These are phyloP conservation scores for Lactifluus echinatus DNA, from an alignment of 768 basidiomycete species.

Conservation along the genomic window DNA sequence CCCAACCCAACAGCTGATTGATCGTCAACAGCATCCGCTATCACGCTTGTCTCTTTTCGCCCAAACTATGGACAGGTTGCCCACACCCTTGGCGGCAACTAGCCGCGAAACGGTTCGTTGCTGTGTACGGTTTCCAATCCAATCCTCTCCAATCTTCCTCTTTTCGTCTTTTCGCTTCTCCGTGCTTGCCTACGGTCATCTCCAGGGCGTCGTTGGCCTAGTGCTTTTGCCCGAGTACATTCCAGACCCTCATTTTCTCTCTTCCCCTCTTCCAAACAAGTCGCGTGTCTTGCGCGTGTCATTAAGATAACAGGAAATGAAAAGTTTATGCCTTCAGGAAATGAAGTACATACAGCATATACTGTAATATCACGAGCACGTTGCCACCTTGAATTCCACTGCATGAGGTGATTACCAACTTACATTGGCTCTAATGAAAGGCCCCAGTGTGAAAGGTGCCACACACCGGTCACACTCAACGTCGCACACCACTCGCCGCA, in stretches of 20 bases:
- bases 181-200: conserved; percentile 9
- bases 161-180: not conserved
- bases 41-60: not conserved
- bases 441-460: conserved; percentile 2
- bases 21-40: not conserved
- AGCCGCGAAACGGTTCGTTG: conserved; percentile 11
- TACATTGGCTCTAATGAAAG: not conserved
- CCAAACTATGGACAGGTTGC: not conserved
- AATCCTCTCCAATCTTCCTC: not conserved
- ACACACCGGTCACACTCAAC: not conserved
- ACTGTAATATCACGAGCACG: not conserved
- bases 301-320: conserved; percentile 3
- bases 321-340: not conserved
- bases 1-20: not conserved
- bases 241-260: conserved; percentile 5
- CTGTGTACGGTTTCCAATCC: conserved; percentile 4
- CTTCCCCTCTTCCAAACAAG: not conserved
- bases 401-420: conserved; percentile 1
- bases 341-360: not conserved
- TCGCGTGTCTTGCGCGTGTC: conserved; percentile 14
- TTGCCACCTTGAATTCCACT: conserved; percentile 1
- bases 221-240: not conserved
- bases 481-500: not conserved
- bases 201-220: not conserved
- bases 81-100: not conserved